A percentile compares a stretch with the other conserved stretches of the same genome.
Conservation (phyloP, 805 yeast species). For the Hanseniaspora guilliermondii region DNA sequence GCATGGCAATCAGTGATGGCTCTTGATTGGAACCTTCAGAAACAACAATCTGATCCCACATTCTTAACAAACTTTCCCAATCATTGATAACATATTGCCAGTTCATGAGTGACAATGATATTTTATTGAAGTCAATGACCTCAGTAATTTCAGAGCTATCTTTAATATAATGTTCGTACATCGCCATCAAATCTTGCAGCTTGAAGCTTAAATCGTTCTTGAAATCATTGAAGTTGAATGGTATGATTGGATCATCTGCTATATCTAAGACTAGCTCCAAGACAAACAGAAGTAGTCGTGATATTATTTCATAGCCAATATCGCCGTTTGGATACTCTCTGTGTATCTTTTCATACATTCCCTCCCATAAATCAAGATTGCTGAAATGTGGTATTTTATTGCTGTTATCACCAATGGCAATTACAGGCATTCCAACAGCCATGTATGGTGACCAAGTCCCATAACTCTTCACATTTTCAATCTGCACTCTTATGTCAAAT, state of each 20-base stretch:
- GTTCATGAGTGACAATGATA: conserved; percentile 26
- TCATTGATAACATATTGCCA: conserved; percentile 36
- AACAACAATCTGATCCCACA: conserved; percentile 49
- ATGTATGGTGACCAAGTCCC: conserved; percentile 64
- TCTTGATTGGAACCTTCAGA: conserved; percentile 48
- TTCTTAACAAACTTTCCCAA: conserved; percentile 42
- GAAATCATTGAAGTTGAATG: conserved; percentile 44
- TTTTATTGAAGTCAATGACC: conserved; percentile 23
- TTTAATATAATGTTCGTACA: conserved; percentile 24
- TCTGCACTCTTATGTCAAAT: conserved; percentile 21
- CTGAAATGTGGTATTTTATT: conserved; percentile 47
- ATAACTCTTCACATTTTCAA: conserved; percentile 28
- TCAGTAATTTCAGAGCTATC: conserved; percentile 21
- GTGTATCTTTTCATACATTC: conserved; percentile 31
- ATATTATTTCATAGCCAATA: conserved; percentile 39
- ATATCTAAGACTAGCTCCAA: conserved; percentile 43
- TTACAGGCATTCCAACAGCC: conserved; percentile 40
- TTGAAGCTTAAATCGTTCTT: conserved; percentile 35
- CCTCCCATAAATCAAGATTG: conserved; percentile 52
- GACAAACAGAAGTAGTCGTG: conserved; percentile 43
- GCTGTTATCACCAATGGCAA: conserved; percentile 19
- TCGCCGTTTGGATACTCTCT: conserved; percentile 36
- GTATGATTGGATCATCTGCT: conserved; percentile 68
- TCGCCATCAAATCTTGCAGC: conserved; percentile 32
- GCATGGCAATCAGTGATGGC: conserved; percentile 57